A percentile compares a stretch with the other conserved stretches of the same genome.
Evolutionary conservation across 345 rosid species (phyloP).

Genomic region (Ceriops tagal): DNA sequence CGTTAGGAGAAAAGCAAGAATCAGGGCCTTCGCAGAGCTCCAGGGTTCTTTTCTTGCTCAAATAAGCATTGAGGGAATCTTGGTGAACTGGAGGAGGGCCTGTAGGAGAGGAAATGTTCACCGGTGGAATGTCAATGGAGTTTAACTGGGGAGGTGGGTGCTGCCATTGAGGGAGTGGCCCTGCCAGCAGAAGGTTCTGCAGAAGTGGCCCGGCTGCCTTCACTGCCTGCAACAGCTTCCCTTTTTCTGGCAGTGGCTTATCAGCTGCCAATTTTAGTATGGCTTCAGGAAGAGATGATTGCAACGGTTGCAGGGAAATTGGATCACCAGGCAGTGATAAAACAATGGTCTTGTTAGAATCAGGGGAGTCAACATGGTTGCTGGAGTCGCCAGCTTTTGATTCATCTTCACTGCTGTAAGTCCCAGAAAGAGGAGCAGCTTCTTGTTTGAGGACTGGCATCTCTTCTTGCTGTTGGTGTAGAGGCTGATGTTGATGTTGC

Average conservation of each 20-base stretch:
- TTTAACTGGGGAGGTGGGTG: conserved; percentile 66
- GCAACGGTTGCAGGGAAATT: not conserved
- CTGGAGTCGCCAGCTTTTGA: conserved; percentile 20
- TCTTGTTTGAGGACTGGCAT: conserved; percentile 11
- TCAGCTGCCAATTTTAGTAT: conserved; percentile 33
- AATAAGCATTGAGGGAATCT: conserved; percentile 29
- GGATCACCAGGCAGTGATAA: conserved; percentile 13
- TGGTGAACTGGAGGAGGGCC: conserved; percentile 19
- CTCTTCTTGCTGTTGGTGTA: conserved; percentile 16
- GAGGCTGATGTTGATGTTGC: conserved; percentile 11
- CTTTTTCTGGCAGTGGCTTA: conserved; percentile 56
- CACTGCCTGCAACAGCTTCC: conserved; percentile 64
- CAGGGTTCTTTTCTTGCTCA: conserved; percentile 35
- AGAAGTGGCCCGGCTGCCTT: conserved; percentile 69
- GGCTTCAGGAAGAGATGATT: conserved; percentile 11
- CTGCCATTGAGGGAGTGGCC: conserved; percentile 79
- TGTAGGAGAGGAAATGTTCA: conserved; percentile 42
- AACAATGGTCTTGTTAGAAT: conserved; percentile 9
- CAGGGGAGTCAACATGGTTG: conserved; percentile 18
- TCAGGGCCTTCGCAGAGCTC: conserved; percentile 28
- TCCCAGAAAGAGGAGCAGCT: conserved; percentile 17
- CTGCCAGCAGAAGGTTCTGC: conserved; percentile 62
- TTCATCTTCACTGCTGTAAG: conserved; percentile 37
- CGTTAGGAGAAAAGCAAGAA: conserved; percentile 19
- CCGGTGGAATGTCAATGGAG: conserved; percentile 62